Evolutionary conservation across 176 grass and related monocot genomes (phyloP).

Genomic region (Oryza glumipatula): DNA sequence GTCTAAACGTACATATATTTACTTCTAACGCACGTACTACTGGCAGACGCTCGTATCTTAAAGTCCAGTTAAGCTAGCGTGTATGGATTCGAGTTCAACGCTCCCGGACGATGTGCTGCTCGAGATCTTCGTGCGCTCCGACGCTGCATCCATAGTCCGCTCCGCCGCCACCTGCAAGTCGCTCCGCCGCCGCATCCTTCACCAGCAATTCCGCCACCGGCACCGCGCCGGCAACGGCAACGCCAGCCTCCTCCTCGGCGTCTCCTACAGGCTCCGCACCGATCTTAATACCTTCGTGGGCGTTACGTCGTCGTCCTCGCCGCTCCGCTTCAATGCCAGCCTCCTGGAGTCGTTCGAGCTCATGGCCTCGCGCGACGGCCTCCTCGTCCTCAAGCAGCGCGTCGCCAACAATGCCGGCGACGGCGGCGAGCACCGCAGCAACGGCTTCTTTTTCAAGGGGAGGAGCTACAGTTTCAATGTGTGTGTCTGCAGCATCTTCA

Average conservation of each 20-base stretch:
- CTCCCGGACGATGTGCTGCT: background rate
- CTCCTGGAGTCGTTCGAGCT: background rate
- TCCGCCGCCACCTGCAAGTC: conserved; percentile 25
- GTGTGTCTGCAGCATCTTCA: no score
- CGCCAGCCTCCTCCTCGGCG: conserved; percentile 6
- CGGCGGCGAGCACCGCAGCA: no score
- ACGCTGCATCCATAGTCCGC: background rate
- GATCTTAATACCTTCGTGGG: background rate
- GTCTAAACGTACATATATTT: no score
- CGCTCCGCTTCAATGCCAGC: conserved; percentile 7
- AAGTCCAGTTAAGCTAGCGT: no score
- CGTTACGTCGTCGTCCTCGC: background rate
- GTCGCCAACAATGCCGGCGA: no score
- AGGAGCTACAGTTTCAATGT: no score
- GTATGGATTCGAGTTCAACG: background rate
- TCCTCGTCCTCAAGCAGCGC: background rate
- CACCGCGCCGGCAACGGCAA: background rate
- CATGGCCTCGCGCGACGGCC: conserved; percentile 1
- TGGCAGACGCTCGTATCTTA: no score
- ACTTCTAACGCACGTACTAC: no score
- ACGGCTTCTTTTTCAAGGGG: no score
- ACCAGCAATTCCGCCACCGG: conserved; percentile 11
- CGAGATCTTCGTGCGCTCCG: background rate
- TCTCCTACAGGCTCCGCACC: background rate
- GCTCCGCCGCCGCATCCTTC: conserved; percentile 27